Evolutionary conservation across 345 rosid genomes (phyloP).

Genomic region (Aquilaria yunnanensis): DNA sequence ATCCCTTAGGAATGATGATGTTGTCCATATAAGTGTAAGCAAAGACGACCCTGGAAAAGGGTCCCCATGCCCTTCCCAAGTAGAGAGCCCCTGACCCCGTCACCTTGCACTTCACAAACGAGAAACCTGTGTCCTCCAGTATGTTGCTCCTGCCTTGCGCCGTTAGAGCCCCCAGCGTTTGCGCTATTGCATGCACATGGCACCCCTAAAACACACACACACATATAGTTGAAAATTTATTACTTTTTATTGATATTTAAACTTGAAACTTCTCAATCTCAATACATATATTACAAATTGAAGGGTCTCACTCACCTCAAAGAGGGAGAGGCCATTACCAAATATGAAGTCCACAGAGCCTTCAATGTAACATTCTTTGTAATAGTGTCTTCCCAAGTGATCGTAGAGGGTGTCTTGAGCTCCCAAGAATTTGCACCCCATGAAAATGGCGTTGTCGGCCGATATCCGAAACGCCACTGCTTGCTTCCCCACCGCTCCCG

Average conservation of each 20-base stretch:
- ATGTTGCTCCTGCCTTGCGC: slow-evolving; percentile 75
- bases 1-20: slow-evolving; percentile 90
- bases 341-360: slow-evolving; percentile 95
- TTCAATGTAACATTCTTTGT: slow-evolving; percentile 91
- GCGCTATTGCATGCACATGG: slow-evolving; percentile 84
- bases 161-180: slow-evolving; percentile 55
- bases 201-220: slow-evolving; percentile 43
- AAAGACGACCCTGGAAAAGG: slow-evolving; percentile 92
- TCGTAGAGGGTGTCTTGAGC: slow-evolving; percentile 96
- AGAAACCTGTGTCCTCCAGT: slow-evolving; percentile 95
- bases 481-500: slow-evolving; percentile 87
- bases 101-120: slow-evolving; percentile 87
- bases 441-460: slow-evolving; percentile 73
- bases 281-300: neutral
- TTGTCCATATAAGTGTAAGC: slow-evolving; percentile 95
- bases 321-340: slow-evolving; percentile 88
- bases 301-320: slow-evolving; percentile 46
- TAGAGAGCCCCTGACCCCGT: slow-evolving; percentile 95
- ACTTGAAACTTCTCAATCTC: neutral
- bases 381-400: slow-evolving; percentile 87
- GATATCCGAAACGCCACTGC: slow-evolving; percentile 95
- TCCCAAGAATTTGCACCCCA: slow-evolving; percentile 81
- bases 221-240: neutral
- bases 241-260: neutral
- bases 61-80: slow-evolving; percentile 98